Base-by-base conservation (phyloP, 306 rosid species). In the Trifolium subterraneum region DNA sequence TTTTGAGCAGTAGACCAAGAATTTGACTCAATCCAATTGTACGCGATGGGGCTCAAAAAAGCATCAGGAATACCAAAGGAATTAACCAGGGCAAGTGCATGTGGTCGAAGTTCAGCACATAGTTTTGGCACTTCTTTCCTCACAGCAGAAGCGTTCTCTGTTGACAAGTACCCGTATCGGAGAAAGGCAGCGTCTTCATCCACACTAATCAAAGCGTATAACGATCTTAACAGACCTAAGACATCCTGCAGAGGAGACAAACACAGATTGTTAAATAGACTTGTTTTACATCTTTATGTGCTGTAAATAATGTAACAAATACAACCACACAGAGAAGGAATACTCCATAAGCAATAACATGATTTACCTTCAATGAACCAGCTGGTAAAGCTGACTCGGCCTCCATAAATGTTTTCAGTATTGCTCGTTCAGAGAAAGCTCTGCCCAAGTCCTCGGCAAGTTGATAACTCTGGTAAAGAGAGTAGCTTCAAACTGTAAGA, bases 11-110 rank as follows among this genome's bases (percentile, higher is more conserved):
- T 78, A 65, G 94, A 78, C 97, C 96, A 91, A 23, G 94, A 84
- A 81, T 93, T 91, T 69, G 97, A 85, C 15, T 88, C 90, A 6
- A 93, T 79, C 97, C 98, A 91, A 74, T 93, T 67, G 74, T 76
- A 93, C 7, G 97, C 98, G 5, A 93, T 84, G 14, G 98, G 96
- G 74, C 97, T 81, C 86, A 93, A 82, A 51, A 91, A 93, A 2
- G 97, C 96, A 62, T 89, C 93, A 6, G 98, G 98, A 72, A 91
- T 91, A 72, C 98, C 98, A 10, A 91, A 91, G 65, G 98, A 93
- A 72, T 86, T 86, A 73, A 93, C 98, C 81, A 93, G 68, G 25
- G 96, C 92, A 38, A 93, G 91, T 41, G 97, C 97, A 82, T 88
- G 92, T 0, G 90, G 97, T 44, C 97, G 85, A 67, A 93, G 80